phyloP scores from a whole-genome alignment of 2,329 filamentous ascomycete species.

The Paraphoma chrysanthemicola region DNA sequence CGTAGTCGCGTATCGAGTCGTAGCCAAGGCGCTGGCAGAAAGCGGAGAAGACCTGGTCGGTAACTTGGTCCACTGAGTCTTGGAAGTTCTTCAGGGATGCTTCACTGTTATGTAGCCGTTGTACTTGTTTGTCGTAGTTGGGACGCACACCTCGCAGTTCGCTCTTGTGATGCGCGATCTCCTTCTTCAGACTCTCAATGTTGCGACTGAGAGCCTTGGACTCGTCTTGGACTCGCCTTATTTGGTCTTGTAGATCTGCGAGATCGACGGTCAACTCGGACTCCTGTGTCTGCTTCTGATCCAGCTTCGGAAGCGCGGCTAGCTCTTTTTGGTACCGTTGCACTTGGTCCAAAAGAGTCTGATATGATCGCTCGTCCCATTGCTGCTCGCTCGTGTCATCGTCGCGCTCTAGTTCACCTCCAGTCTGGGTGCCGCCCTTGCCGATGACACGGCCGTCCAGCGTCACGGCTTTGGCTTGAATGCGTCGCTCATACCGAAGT shows the following conservation, averaged over 20 bases:
- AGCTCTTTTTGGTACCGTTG: conserved; percentile 81
- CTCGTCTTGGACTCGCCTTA: conserved; percentile 76
- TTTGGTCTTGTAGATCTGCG: conserved; percentile 77
- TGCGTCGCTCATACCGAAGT: conserved; percentile 82
- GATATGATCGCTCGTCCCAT: conserved; percentile 89
- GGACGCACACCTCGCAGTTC: conserved; percentile 79
- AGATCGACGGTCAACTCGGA: conserved; percentile 83
- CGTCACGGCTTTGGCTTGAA: conserved; percentile 93
- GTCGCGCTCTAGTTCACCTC: conserved; percentile 75
- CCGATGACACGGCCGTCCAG: conserved; percentile 96
- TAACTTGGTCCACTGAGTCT: conserved; percentile 76
- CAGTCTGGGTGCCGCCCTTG: conserved; percentile 95
- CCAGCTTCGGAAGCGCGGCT: conserved; percentile 77
- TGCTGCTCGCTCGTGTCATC: conserved; percentile 76
- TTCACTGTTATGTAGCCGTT: conserved; percentile 69
- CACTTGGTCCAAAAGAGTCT: conserved; percentile 78
- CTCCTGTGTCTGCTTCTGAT: conserved; percentile 77
- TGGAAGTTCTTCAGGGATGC: conserved; percentile 63
- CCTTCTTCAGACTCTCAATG: conserved; percentile 80
- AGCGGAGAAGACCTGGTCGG: conserved; percentile 83
- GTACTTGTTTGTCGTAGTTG: conserved; percentile 76
- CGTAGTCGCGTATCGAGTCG: conserved; percentile 87
- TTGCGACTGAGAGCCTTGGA: conserved; percentile 81
- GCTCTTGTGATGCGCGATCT: conserved; percentile 74
- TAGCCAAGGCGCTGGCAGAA: conserved; percentile 92